Percentiles rank a stretch among this genome's conserved stretches.
Evolutionary conservation across 208 protist genomes (phyloP).

Genomic region (Naegleria gruberi): DNA sequence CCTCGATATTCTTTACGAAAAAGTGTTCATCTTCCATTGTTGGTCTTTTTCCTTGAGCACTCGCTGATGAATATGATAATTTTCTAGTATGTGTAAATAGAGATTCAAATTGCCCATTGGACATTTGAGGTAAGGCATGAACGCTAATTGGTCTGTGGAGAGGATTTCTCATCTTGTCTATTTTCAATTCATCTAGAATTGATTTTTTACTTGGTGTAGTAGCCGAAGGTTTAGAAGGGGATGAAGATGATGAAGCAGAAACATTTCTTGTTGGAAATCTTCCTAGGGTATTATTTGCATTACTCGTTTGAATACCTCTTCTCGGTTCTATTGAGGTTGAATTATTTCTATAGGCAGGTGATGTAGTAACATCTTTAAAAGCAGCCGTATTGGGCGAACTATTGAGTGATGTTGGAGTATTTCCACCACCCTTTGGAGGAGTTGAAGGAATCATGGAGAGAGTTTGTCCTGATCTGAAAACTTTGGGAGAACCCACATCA

Average conservation of each 20-base stretch:
- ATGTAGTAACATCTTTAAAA: neutral
- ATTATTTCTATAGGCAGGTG: neutral
- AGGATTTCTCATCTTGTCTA: neutral
- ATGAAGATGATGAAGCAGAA: neutral
- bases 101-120: neutral
- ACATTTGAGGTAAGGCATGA: neutral
- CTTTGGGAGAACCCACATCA: neutral
- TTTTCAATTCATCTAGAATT: neutral
- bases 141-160: neutral
- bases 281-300: neutral
- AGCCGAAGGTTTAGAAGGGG: neutral
- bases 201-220: neutral
- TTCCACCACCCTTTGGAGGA: neutral
- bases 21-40: conserved; percentile 17
- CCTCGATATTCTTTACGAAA: neutral
- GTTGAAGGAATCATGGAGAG: neutral
- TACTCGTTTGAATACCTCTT: neutral
- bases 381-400: neutral
- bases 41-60: neutral
- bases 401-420: neutral
- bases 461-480: neutral
- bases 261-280: neutral
- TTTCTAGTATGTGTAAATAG: neutral
- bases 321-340: neutral
- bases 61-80: neutral